These are phyloP conservation scores for Theobroma grandiflorum DNA, from an alignment of 441 rosid genomes.

Conservation along the genomic window DNA sequence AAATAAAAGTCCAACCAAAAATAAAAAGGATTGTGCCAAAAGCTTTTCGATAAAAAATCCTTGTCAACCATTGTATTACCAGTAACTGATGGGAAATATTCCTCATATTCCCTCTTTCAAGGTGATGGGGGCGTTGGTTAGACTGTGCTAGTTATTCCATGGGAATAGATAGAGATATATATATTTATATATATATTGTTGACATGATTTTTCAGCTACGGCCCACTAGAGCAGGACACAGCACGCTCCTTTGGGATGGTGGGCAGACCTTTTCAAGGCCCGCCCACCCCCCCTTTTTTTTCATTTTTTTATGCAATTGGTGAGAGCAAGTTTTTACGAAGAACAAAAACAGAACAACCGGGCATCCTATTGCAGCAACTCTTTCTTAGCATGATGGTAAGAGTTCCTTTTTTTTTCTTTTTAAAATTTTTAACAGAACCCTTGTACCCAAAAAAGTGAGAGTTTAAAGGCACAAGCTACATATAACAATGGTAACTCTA, in stretches of 20 bases:
- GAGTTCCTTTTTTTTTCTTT: not conserved
- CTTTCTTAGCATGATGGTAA: constrained; percentile 16
- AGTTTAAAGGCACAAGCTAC: not conserved
- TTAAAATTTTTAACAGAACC: not conserved
- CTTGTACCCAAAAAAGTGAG: not conserved
- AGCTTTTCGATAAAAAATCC: constrained; percentile 7
- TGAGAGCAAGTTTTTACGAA: constrained; percentile 5
- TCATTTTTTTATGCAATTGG: not conserved
- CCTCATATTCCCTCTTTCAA: constrained; percentile 7
- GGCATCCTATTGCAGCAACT: constrained; percentile 15
- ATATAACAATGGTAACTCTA: too few species aligned
- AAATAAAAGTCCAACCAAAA: constrained; percentile 7
- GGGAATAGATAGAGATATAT: not conserved
- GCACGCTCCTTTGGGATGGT: constrained; percentile 39
- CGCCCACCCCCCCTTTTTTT: too few species aligned
- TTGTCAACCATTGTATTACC: constrained; percentile 12
- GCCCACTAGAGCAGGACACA: constrained; percentile 32
- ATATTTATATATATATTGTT: not conserved
- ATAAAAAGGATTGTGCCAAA: not conserved
- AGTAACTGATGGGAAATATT: constrained; percentile 26
- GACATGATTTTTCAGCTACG: constrained; percentile 24
- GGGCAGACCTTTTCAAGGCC: constrained; percentile 32
- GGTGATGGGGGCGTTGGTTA: not conserved
- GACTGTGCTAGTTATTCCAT: constrained; percentile 3
- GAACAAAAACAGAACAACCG: not conserved